Evolutionary conservation across 495 filamentous ascomycete species (phyloP), one percentile per base, ranked within the genome.

Genomic region (Jackrogersella multiformis): DNA sequence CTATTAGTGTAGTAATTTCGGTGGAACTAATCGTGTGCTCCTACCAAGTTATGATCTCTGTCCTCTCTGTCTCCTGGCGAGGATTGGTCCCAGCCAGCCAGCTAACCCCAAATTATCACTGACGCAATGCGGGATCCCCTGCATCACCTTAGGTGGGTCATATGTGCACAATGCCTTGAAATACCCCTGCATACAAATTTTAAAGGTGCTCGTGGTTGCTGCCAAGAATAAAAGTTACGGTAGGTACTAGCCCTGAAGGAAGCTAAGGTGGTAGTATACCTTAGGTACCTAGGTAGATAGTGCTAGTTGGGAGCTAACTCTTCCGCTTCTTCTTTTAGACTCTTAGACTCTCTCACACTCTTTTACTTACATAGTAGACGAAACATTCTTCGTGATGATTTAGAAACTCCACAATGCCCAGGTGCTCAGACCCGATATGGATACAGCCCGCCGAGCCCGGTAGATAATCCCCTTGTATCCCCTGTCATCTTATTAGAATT

Each of bases 111-210:
- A 58, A 24, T 59, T 59, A 69, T 60, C 59, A 32, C 48, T 69
- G 66, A 69, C 66, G 66, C 66, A 64, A 69, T 69, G 66, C 61
- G 66, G 66, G 66, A 69, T 65, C 56, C 61, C 66, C 61, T 64
- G 56, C 56, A 61, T 44, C 46, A 20, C 3, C 7, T 30, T 4
- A 44, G n/a, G n/a, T n/a, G n/a, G n/a, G n/a, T n/a, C n/a, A n/a
- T n/a, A n/a, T n/a, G n/a, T n/a, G n/a, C n/a, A 24, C 46, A 51
- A 56, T 69, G 60, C 48, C 53, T 38, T 69, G 55, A 69, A 51
- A 35, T 42, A 13, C 60, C 66, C 66, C 42, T 69, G 66, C 66
- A 69, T 69, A 64, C 36, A 30, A 64, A 60, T 46, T 55, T 55
- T 34, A 51, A n/a, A n/a, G n/a, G n/a, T n/a, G n/a, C n/a, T n/a